Conservation (phyloP, 345 rosid genomes). For the Sisymbrium irio region DNA sequence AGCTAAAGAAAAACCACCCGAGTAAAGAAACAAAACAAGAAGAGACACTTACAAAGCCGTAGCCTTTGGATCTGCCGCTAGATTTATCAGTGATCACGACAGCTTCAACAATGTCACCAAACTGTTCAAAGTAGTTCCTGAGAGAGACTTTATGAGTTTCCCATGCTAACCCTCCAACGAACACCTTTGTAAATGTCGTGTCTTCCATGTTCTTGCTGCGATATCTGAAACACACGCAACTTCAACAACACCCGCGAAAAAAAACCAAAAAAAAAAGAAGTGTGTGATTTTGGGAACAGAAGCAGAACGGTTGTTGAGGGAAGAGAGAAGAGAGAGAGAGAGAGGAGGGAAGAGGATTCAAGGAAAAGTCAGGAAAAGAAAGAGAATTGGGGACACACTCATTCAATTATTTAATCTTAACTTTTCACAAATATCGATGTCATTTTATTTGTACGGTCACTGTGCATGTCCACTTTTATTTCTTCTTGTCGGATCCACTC, state of each 20-base stretch:
- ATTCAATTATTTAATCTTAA: conserved; percentile 30
- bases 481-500: conserved; percentile 15
- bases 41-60: conserved; percentile 77
- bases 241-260: conserved; percentile 14
- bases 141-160: conserved; percentile 93
- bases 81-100: conserved; percentile 97
- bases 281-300: conserved; percentile 18
- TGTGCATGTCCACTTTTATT: conserved; percentile 22
- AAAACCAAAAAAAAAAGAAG: background rate
- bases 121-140: conserved; percentile 92
- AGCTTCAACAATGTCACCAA: conserved; percentile 97
- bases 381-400: conserved; percentile 27
- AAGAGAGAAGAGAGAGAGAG: conserved; percentile 23
- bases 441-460: conserved; percentile 32
- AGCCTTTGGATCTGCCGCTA: conserved; percentile 99
- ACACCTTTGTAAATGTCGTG: conserved; percentile 90
- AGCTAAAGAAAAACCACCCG: background rate
- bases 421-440: conserved; percentile 26
- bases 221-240: conserved; percentile 5
- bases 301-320: conserved; percentile 42
- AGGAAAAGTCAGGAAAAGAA: conserved; percentile 41
- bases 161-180: conserved; percentile 99
- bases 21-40: background rate
- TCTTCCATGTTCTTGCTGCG: conserved; percentile 34
- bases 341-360: conserved; percentile 44